Conservation (phyloP, 129 eudicot genomes). For the Escallonia herrerae region DNA sequence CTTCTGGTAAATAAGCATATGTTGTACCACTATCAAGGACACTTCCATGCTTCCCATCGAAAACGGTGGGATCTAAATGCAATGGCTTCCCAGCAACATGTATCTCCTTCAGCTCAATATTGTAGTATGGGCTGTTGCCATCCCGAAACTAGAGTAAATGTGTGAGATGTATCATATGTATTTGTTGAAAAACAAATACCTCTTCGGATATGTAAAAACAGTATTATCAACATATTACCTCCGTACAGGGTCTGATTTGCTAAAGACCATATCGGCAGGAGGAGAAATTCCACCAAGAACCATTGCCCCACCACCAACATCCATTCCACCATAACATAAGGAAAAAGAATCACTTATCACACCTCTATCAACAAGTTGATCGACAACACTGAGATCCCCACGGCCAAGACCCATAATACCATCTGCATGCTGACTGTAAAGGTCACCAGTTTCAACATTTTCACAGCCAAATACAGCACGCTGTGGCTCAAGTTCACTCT, state of each 20-base stretch:
- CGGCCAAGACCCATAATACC: constrained; percentile 99
- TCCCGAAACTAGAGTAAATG: constrained; percentile 99
- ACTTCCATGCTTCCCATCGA: constrained; percentile 82
- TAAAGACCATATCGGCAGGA: constrained; percentile 74
- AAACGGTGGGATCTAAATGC: constrained; percentile 49
- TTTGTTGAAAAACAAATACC: constrained; percentile 43
- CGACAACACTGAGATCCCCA: constrained; percentile 87
- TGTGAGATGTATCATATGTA: constrained; percentile 82
- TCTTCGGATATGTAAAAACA: constrained; percentile 12
- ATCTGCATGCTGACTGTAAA: constrained; percentile 94
- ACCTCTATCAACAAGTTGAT: constrained; percentile 85
- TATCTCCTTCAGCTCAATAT: constrained; percentile 91
- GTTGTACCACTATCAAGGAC: constrained; percentile 92
- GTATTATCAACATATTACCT: constrained; percentile 55
- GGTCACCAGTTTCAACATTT: constrained; percentile 87
- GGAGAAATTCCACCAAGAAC: constrained; percentile 85
- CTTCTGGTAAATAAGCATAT: constrained; percentile 90
- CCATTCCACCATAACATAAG: constrained; percentile 97
- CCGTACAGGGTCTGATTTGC: constrained; percentile 78
- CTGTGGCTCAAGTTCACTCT: constrained; percentile 85
- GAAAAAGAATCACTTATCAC: constrained; percentile 94
- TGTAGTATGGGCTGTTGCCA: constrained; percentile 99
- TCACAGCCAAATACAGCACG: constrained; percentile 94
- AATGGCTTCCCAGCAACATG: constrained; percentile 92
- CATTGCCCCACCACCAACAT: constrained; percentile 98